phyloP scores from a whole-genome alignment of 441 rosid genomes.

The Erodium moschatum region DNA sequence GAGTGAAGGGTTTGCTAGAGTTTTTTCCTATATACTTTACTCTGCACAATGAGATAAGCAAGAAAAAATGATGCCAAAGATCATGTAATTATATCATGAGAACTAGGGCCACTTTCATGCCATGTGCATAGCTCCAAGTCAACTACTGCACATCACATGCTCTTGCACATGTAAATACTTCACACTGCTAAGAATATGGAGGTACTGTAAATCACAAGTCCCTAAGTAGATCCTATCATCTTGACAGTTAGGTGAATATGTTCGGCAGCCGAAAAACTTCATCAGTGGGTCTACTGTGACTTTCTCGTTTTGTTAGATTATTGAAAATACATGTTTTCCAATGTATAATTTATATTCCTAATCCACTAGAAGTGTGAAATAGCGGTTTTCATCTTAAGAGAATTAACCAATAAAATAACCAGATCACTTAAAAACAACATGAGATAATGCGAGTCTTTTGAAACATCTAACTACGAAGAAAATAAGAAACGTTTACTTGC shows the following conservation, averaged over 20 bases:
- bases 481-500: not conserved
- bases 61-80: not conserved
- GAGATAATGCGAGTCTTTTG: not conserved
- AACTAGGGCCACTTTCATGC: not conserved
- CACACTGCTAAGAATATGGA: not conserved
- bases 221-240: no score
- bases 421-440: not conserved
- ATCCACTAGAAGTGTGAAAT: not conserved
- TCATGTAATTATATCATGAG: not conserved
- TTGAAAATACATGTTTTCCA: no score
- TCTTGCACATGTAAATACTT: not conserved
- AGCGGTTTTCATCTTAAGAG: not conserved
- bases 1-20: no score
- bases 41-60: not conserved
- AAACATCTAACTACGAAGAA: not conserved
- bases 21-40: not conserved
- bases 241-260: no score
- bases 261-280: no score
- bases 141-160: not conserved
- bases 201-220: no score
- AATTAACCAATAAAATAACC: not conserved
- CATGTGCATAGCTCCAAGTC: not conserved
- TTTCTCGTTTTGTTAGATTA: not conserved
- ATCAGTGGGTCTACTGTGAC: not conserved
- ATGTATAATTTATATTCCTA: not conserved